phyloP scores from a whole-genome alignment of 192 early-diverging fungal genomes.

The Podila minutissima region DNA sequence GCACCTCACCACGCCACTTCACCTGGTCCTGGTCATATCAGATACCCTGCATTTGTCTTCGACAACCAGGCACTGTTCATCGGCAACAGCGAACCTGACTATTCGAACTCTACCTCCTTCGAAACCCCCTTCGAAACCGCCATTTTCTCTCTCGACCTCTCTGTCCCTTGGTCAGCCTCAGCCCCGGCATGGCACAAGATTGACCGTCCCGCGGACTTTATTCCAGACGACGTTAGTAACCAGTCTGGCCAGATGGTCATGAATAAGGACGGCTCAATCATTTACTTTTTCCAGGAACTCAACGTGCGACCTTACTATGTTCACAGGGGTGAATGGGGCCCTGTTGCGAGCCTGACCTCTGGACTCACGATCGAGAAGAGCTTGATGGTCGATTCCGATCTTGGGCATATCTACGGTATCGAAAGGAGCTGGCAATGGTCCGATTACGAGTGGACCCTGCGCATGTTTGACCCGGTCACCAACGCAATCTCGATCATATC shows the following conservation, averaged over 20 bases:
- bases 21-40: constrained; percentile 3
- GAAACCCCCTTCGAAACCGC: neutral
- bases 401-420: neutral
- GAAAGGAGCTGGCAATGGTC: neutral
- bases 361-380: no score
- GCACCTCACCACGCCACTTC: constrained; percentile 5
- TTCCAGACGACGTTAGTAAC: no score
- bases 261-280: neutral
- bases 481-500: no score
- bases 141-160: neutral
- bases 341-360: neutral
- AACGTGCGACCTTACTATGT: neutral
- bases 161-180: neutral
- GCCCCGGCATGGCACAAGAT: neutral
- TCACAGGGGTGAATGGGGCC: neutral
- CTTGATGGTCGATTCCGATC: no score
- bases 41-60: constrained; percentile 21
- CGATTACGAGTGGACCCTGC: neutral
- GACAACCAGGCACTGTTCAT: constrained; percentile 28
- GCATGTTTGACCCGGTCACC: no score
- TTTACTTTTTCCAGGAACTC: neutral
- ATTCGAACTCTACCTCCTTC: neutral
- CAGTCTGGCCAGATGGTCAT: neutral
- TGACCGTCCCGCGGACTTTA: neutral
- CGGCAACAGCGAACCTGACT: constrained; percentile 8